These are phyloP conservation scores for Penicillium verrucosum DNA, from an alignment of 2,329 filamentous ascomycete genomes.

Conservation along the genomic window DNA sequence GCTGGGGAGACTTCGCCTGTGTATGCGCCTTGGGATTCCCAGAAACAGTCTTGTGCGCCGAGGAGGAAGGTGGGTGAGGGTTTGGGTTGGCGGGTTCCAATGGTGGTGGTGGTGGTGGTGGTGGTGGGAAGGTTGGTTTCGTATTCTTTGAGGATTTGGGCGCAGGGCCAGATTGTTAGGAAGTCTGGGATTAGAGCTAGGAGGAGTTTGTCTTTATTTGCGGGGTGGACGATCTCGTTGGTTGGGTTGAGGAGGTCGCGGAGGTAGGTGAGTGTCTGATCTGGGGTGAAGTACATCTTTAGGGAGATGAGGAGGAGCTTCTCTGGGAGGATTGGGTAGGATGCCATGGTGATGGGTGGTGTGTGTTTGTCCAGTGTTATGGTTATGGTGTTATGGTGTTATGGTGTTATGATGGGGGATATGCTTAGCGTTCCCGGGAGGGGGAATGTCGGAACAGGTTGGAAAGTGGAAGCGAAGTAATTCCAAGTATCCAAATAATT, in stretches of 20 bases:
- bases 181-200: conserved; percentile 79
- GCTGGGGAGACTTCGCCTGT: conserved; percentile 74
- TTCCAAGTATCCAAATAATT: background rate
- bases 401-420: background rate
- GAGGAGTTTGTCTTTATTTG: conserved; percentile 55
- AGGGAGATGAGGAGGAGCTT: conserved; percentile 41
- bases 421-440: background rate
- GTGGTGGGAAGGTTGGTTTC: conserved; percentile 20
- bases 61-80: conserved; percentile 52
- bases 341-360: conserved; percentile 9
- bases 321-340: conserved; percentile 35
- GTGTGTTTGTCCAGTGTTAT: background rate
- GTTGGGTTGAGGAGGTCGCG: conserved; percentile 49
- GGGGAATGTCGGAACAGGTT: background rate
- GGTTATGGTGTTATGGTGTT: background rate
- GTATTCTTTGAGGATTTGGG: conserved; percentile 38
- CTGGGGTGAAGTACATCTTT: conserved; percentile 40
- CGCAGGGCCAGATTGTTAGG: conserved; percentile 57
- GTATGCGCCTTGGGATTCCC: conserved; percentile 67
- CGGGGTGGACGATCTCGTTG: conserved; percentile 43
- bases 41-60: conserved; percentile 74
- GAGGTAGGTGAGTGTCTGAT: conserved; percentile 57
- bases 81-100: conserved; percentile 18
- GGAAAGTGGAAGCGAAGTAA: background rate
- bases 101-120: conserved; percentile 7